Evolutionary conservation across 1,139 yeast genomes (phyloP), one percentile per base, ranked within the genome.

Genomic region (Blastobotrys apis): DNA sequence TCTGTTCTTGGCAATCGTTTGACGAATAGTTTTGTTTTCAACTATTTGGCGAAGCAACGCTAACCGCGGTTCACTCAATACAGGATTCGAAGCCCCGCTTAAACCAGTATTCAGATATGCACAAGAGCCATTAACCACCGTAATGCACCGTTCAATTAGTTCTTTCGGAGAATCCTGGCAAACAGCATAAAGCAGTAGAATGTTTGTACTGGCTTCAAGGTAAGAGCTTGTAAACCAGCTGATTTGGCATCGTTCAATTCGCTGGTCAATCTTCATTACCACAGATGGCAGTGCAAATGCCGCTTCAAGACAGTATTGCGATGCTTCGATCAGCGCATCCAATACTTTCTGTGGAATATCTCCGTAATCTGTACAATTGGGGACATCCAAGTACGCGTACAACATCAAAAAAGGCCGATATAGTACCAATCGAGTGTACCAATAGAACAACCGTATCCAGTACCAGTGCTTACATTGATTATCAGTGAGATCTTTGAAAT

Each of bases 391-490:
- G 27, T 45, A 45, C 13, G 36, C 15, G 23, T 10, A 32, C n/a
- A 39, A 29, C 31, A 45, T 10, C 21, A 45, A 40, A 60, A 87
- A 88, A 1, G 97, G 97, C 42, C 97, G 77, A 60, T 88, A 90
- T 16, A 90, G 68, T 58, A 87, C 84, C 44, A 88, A 80, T 62
- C 85, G 90, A 48, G 88, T 86, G 59, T 87, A 94, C 47, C 88
- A 70, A 54, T 84, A 87, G 12, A 30, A 37, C 17, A 47, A 31
- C 10, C 49, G 32, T 33, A 43, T 22, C 46, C 48, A 46, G 27
- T 45, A 45, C 49, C 47, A 42, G 19, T 45, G 46, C 17, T 41
- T 43, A 32, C 33, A 37, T 12, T 47, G 38, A 10, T 29, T 13
- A 36, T 44, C 48, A 12, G 39, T 38, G 19, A 48, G 12, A 5